Evolutionary conservation across 352 stramenopile species (phyloP).

Genomic region (Phytophthora agathidicida): DNA sequence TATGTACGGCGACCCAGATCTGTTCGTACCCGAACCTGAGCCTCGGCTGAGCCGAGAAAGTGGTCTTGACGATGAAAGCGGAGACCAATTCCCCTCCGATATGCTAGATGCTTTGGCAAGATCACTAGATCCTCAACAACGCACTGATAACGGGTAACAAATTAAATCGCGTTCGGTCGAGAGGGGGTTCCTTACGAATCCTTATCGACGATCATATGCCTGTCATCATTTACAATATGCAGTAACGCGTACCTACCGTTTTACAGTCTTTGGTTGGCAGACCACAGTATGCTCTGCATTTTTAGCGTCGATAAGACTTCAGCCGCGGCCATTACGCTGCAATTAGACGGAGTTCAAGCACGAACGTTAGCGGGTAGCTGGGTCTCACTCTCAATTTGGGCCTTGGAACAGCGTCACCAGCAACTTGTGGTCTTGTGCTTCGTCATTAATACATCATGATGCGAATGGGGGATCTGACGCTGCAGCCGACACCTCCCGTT

Average conservation of each 20-base stretch:
- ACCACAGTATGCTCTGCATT: conserved; percentile 12
- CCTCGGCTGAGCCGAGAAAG: conserved; percentile 12
- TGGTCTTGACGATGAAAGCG: conserved; percentile 21
- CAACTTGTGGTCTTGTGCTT: background rate
- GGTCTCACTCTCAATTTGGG: conserved; percentile 32
- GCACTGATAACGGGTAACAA: conserved; percentile 8
- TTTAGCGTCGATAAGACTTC: conserved; percentile 34
- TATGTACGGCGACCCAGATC: conserved; percentile 4
- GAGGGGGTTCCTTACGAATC: background rate
- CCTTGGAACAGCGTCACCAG: background rate
- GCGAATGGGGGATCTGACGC: conserved; percentile 18
- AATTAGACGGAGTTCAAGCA: conserved; percentile 20
- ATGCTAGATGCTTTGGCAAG: conserved; percentile 31
- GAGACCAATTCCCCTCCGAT: conserved; percentile 26
- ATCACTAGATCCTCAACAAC: conserved; percentile 22
- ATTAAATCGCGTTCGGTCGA: background rate
- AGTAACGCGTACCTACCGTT: too few species aligned
- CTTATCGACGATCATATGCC: too few species aligned
- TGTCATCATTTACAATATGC: too few species aligned
- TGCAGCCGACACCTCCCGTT: conserved; percentile 52
- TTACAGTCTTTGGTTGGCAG: background rate
- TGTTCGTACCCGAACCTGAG: conserved; percentile 18
- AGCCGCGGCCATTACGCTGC: conserved; percentile 9
- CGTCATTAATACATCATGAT: conserved; percentile 16
- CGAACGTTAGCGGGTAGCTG: background rate